phyloP scores from a whole-genome alignment of 2,329 filamentous ascomycete species.

The Triangularia setosa region DNA sequence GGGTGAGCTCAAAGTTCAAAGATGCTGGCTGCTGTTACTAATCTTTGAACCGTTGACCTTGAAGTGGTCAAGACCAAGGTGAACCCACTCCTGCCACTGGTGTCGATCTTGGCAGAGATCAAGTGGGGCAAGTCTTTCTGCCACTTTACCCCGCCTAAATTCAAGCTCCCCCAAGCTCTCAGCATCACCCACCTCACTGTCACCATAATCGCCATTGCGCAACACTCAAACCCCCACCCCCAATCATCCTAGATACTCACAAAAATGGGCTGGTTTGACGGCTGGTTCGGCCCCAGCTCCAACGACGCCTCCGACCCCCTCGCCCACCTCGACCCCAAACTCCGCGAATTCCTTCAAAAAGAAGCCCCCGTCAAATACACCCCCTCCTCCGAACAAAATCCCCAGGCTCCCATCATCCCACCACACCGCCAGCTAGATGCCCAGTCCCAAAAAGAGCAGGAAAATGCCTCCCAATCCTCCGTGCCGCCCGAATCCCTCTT shows the following conservation, averaged over 20 bases:
- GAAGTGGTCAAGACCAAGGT: background rate
- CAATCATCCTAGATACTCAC: background rate
- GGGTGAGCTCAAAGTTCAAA: too few relatives aligned
- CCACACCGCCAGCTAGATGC: slow-evolving; percentile 19
- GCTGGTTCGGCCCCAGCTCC: slow-evolving; percentile 44
- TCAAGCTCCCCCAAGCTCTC: slow-evolving; percentile 3
- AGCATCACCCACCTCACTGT: background rate
- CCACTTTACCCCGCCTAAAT: slow-evolving; percentile 18
- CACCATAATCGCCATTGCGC: background rate
- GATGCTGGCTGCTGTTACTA: too few relatives aligned
- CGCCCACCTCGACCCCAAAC: slow-evolving; percentile 72
- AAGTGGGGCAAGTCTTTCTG: slow-evolving; percentile 8
- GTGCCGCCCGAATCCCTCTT: slow-evolving; percentile 52
- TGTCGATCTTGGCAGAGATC: background rate
- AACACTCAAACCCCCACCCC: background rate
- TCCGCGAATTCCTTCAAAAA: slow-evolving; percentile 79
- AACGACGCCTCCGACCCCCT: slow-evolving; percentile 52
- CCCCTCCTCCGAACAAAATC: slow-evolving; percentile 21
- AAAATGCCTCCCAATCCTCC: slow-evolving; percentile 2
- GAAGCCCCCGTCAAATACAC: slow-evolving; percentile 72
- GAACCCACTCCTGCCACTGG: background rate
- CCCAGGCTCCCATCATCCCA: slow-evolving; percentile 4
- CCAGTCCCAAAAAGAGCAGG: slow-evolving; percentile 8
- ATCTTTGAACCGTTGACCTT: background rate
- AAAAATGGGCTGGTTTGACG: slow-evolving; percentile 56